phyloP scores from a whole-genome alignment of 805 yeast genomes.

The Starmerella bombi region DNA sequence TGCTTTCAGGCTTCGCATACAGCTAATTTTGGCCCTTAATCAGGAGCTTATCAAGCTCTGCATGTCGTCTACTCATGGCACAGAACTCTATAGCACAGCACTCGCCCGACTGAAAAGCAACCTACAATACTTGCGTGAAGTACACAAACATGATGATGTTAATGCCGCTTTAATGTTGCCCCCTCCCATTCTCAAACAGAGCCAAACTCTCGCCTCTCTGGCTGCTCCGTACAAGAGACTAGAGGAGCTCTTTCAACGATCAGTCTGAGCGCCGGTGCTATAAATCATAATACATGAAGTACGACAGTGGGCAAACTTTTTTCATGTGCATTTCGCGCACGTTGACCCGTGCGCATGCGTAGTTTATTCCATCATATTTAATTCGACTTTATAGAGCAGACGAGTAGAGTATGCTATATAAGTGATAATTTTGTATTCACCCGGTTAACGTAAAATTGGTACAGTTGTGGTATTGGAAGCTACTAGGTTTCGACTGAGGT shows the following conservation, averaged over 20 bases:
- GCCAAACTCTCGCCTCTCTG: conserved; percentile 24
- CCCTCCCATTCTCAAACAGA: conserved; percentile 26
- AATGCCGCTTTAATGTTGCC: conserved; percentile 3
- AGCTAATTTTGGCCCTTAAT: conserved; percentile 16
- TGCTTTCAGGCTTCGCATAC: conserved; percentile 12
- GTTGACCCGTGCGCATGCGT: too few relatives aligned
- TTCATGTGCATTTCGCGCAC: too few relatives aligned
- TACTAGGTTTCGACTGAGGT: too few relatives aligned
- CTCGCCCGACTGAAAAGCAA: conserved; percentile 29
- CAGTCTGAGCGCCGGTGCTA: too few relatives aligned
- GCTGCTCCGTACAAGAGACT: conserved; percentile 25
- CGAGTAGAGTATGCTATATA: too few relatives aligned
- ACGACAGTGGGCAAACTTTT: too few relatives aligned
- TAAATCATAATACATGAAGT: too few relatives aligned
- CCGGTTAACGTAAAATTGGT: too few relatives aligned
- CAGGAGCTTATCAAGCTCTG: conserved; percentile 17
- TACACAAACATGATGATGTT: conserved; percentile 3
- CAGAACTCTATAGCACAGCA: conserved; percentile 19
- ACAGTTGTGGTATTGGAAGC: too few relatives aligned
- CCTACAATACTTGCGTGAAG: conserved; percentile 25
- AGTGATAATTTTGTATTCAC: too few relatives aligned
- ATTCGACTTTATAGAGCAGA: too few relatives aligned
- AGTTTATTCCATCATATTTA: too few relatives aligned
- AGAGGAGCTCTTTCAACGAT: conserved; percentile 26
- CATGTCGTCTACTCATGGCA: conserved; percentile 4